phyloP scores from a whole-genome alignment of 495 filamentous ascomycete genomes.

The Penicillium pancosmium region DNA sequence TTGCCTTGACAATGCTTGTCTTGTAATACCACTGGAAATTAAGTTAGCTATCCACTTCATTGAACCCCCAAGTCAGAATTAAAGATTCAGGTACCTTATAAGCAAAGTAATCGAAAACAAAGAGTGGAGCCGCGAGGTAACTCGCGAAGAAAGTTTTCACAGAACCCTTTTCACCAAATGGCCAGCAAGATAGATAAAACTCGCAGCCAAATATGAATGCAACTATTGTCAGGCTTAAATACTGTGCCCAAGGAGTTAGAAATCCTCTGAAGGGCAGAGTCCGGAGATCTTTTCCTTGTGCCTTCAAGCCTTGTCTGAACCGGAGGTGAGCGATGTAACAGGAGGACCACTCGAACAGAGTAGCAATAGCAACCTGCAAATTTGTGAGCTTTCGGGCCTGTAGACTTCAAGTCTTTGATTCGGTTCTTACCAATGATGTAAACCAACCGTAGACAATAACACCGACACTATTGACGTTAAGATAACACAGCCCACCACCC shows the following conservation, averaged over 20 bases:
- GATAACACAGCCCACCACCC: constrained; percentile 32
- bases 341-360: constrained; percentile 49
- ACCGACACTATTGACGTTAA: constrained; percentile 28
- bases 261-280: constrained; percentile 59
- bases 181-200: constrained; percentile 51
- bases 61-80: not conserved
- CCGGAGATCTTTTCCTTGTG: constrained; percentile 52
- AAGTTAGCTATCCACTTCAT: not conserved
- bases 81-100: constrained; percentile 23
- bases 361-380: constrained; percentile 30
- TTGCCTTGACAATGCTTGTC: constrained; percentile 29
- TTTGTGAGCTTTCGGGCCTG: not conserved
- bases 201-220: constrained; percentile 63
- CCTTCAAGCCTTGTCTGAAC: constrained; percentile 57
- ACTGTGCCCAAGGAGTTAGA: constrained; percentile 62
- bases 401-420: not conserved
- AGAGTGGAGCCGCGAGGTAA: constrained; percentile 35
- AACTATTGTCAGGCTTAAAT: constrained; percentile 59
- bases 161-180: constrained; percentile 32
- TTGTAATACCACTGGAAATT: constrained; percentile 19
- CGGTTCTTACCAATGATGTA: constrained; percentile 25
- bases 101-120: constrained; percentile 30
- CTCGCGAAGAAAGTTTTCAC: constrained; percentile 33
- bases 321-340: constrained; percentile 67
- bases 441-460: constrained; percentile 32